Evolutionary conservation across 2,329 filamentous ascomycete genomes (phyloP).

Genomic region (Clonostachys chloroleuca): DNA sequence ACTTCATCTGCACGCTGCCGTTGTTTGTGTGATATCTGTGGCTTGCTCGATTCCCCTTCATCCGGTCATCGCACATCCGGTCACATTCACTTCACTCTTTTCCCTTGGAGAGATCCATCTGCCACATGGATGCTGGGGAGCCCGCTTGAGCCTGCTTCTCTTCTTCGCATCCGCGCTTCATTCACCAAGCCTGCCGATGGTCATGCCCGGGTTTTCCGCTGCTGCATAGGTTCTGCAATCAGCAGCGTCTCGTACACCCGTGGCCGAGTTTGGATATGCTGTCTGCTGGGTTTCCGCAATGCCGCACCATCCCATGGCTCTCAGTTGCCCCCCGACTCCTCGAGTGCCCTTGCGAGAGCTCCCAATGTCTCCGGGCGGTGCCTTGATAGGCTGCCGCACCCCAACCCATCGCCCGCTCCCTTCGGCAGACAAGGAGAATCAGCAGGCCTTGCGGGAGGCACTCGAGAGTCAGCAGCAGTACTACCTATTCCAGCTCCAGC

Average conservation of each 20-base stretch:
- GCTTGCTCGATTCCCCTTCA: neutral
- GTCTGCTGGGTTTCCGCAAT: too few species aligned
- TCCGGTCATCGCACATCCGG: neutral
- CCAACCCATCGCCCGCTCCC: slow-evolving; percentile 14
- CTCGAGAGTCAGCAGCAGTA: slow-evolving; percentile 7
- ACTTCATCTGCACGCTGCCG: neutral
- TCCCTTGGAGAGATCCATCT: too few species aligned
- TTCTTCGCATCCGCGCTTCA: too few species aligned
- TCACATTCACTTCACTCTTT: too few species aligned
- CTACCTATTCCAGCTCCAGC: slow-evolving; percentile 3
- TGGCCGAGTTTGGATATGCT: too few species aligned
- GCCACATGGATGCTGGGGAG: too few species aligned
- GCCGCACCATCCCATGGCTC: too few species aligned
- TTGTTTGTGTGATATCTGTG: neutral
- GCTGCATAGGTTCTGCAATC: too few species aligned
- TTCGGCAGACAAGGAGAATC: slow-evolving; percentile 19
- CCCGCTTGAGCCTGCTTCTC: too few species aligned
- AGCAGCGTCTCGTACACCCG: too few species aligned
- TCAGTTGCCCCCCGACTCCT: slow-evolving; percentile 2
- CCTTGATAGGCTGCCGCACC: slow-evolving; percentile 10
- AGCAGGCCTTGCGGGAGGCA: slow-evolving; percentile 7
- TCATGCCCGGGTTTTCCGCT: too few species aligned
- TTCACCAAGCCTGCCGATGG: too few species aligned
- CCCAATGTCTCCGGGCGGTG: slow-evolving; percentile 11
- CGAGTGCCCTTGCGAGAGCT: slow-evolving; percentile 19